A percentile compares a stretch with the other conserved stretches of the same genome.
These are phyloP conservation scores for Neohortaea acidophila DNA, from an alignment of 495 filamentous ascomycete genomes.

Conservation along the genomic window DNA sequence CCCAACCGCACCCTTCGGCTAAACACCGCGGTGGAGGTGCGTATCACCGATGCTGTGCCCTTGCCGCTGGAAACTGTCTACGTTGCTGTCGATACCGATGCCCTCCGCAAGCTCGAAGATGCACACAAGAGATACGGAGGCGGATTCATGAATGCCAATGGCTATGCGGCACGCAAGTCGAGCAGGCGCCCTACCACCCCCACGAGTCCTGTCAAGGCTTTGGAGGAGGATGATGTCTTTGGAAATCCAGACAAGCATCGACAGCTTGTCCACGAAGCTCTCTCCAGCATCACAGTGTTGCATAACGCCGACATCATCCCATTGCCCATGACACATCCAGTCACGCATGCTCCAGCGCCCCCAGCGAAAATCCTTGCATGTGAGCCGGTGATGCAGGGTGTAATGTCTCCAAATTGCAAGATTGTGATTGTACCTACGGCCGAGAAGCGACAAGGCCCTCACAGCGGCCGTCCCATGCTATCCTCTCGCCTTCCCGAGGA, in stretches of 20 bases:
- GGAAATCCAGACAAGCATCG: slow-evolving; percentile 41
- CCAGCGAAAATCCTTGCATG: slow-evolving; percentile 50
- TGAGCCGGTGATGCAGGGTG: slow-evolving; percentile 69
- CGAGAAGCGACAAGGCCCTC: slow-evolving; percentile 31
- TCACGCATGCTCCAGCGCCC: slow-evolving; percentile 71
- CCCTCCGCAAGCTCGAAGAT: slow-evolving; percentile 46
- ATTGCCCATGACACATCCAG: slow-evolving; percentile 71
- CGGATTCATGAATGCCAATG: slow-evolving; percentile 35
- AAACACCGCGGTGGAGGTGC: slow-evolving; percentile 49
- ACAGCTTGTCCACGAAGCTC: slow-evolving; percentile 60
- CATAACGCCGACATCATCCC: slow-evolving; percentile 75
- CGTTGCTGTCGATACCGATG: slow-evolving; percentile 67
- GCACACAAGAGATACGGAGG: slow-evolving; percentile 48
- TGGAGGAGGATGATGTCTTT: background rate
- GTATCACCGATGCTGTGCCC: slow-evolving; percentile 65
- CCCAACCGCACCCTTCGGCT: slow-evolving; percentile 43
- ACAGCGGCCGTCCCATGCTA: slow-evolving; percentile 27
- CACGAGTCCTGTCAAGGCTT: slow-evolving; percentile 7
- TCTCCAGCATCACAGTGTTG: slow-evolving; percentile 54
- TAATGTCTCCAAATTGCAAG: slow-evolving; percentile 52
- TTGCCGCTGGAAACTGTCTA: slow-evolving; percentile 68
- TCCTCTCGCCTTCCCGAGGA: slow-evolving; percentile 42
- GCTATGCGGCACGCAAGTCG: slow-evolving; percentile 21
- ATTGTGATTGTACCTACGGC: slow-evolving; percentile 42
- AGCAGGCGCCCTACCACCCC: slow-evolving; percentile 8